Percentiles rank a stretch among this genome's conserved stretches.
Conservation (phyloP, 2,329 filamentous ascomycete genomes). For the Davidsoniella virescens region DNA sequence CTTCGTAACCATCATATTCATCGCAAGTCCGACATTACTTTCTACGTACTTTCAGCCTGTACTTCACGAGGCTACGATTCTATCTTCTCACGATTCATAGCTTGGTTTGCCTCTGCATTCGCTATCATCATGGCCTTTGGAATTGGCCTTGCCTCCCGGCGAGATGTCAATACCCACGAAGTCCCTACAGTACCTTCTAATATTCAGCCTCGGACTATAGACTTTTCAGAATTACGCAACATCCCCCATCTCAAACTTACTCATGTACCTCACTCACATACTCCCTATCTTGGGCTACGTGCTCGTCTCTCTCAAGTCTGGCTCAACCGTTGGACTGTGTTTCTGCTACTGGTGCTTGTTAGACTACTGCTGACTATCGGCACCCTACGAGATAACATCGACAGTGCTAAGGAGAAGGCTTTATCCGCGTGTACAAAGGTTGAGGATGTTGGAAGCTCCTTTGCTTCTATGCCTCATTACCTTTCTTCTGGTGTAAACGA, state of each 20-base stretch:
- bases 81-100: background rate
- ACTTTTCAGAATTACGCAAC: conserved; percentile 21
- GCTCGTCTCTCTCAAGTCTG: conserved; percentile 87
- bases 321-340: conserved; percentile 93
- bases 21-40: background rate
- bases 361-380: conserved; percentile 63
- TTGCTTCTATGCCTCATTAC: conserved; percentile 98
- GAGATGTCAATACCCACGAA: too few species aligned
- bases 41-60: background rate
- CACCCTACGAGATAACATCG: conserved; percentile 57
- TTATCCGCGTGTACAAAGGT: conserved; percentile 81
- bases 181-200: conserved; percentile 21
- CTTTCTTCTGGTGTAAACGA: conserved; percentile 79
- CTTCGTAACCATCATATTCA: background rate
- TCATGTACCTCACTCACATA: conserved; percentile 50
- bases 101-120: background rate
- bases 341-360: conserved; percentile 71
- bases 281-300: conserved; percentile 80
- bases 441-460: conserved; percentile 79
- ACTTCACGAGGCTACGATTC: too few species aligned
- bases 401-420: conserved; percentile 61
- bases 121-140: too few species aligned
- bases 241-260: conserved; percentile 25
- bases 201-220: conserved; percentile 23
- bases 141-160: too few species aligned